phyloP scores from a whole-genome alignment of 495 filamentous ascomycete species.

The Penicillium ochrochloron region DNA sequence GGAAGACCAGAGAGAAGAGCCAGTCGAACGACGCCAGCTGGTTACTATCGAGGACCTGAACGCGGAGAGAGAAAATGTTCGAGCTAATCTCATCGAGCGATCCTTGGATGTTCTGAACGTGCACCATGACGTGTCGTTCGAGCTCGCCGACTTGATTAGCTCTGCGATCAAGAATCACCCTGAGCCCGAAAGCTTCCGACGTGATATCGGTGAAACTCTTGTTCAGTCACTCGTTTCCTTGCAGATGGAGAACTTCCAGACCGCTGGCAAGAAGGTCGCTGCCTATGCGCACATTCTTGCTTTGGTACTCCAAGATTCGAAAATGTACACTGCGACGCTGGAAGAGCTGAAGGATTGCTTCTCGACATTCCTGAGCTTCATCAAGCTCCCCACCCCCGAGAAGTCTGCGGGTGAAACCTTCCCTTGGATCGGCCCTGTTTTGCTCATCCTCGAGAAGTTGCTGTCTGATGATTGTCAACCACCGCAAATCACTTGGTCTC shows the following conservation, averaged over 20 bases:
- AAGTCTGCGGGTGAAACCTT: constrained; percentile 72
- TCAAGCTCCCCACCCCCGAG: constrained; percentile 65
- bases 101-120: constrained; percentile 87
- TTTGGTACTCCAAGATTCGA: constrained; percentile 78
- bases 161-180: constrained; percentile 72
- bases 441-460: constrained; percentile 88
- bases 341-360: constrained; percentile 81
- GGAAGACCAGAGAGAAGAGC: constrained; percentile 19
- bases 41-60: constrained; percentile 84
- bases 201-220: constrained; percentile 80
- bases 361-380: constrained; percentile 72
- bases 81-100: constrained; percentile 81
- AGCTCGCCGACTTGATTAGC: constrained; percentile 83
- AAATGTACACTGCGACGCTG: constrained; percentile 79
- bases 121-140: constrained; percentile 88
- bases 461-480: constrained; percentile 87
- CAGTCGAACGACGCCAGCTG: constrained; percentile 39
- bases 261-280: constrained; percentile 80
- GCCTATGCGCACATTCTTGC: constrained; percentile 93
- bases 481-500: constrained; percentile 70
- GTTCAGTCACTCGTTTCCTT: constrained; percentile 88
- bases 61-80: constrained; percentile 70
- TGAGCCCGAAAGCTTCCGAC: constrained; percentile 64
- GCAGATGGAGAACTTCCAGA: constrained; percentile 68
- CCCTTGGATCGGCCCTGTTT: constrained; percentile 89